A percentile compares a stretch with the other conserved stretches of the same genome.
Evolutionary conservation across 1,139 yeast genomes (phyloP).

Genomic region (Debaryomycetaceae sp.): DNA sequence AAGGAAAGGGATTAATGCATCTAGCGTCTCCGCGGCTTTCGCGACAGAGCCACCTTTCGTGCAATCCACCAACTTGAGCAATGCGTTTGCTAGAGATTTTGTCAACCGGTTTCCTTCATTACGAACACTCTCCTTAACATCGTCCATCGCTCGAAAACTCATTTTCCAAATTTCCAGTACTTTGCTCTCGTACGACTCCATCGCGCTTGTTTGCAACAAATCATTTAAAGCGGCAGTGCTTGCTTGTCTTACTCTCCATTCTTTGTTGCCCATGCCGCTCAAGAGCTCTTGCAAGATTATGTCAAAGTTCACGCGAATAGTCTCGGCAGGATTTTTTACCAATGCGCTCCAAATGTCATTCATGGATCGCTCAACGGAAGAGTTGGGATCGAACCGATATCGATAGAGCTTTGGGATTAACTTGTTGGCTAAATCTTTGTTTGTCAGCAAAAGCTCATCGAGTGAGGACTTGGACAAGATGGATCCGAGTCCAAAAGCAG

Average conservation of each 20-base stretch:
- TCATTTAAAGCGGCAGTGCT: slow-evolving; percentile 68
- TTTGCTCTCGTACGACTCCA: slow-evolving; percentile 40
- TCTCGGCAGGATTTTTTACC: slow-evolving; percentile 47
- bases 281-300: slow-evolving; percentile 57
- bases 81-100: slow-evolving; percentile 50
- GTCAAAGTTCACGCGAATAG: slow-evolving; percentile 43
- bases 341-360: slow-evolving; percentile 77
- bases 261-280: slow-evolving; percentile 64
- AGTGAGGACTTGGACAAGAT: slow-evolving; percentile 71
- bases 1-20: slow-evolving; percentile 64
- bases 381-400: slow-evolving; percentile 76
- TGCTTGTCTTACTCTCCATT: slow-evolving; percentile 93
- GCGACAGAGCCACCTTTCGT: slow-evolving; percentile 20
- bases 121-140: slow-evolving; percentile 88
- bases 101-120: slow-evolving; percentile 68
- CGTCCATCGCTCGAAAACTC: slow-evolving; percentile 87
- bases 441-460: slow-evolving; percentile 47
- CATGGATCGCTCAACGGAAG: slow-evolving; percentile 73
- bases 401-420: slow-evolving; percentile 77
- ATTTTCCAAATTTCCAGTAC: slow-evolving; percentile 73
- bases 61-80: slow-evolving; percentile 47
- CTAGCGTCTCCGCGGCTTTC: slow-evolving; percentile 43
- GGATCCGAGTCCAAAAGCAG: slow-evolving; percentile 87
- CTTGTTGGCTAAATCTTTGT: slow-evolving; percentile 42
- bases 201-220: slow-evolving; percentile 49